Conservation (phyloP, 2,329 filamentous ascomycete genomes). For the Clonostachys rhizophaga region DNA sequence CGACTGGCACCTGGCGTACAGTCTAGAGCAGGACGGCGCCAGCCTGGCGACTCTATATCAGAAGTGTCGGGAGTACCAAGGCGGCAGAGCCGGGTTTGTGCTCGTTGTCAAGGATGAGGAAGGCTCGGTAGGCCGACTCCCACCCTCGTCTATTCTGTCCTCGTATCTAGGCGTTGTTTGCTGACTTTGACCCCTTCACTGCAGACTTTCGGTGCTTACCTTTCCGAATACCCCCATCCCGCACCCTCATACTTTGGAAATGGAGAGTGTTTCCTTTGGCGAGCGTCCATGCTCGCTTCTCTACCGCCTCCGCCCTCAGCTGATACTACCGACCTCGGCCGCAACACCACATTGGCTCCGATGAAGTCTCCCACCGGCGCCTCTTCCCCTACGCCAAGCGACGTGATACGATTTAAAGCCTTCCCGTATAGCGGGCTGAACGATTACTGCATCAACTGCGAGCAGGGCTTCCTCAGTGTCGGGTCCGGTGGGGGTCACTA, state of each 20-base stretch:
- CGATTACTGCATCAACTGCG: conserved; percentile 94
- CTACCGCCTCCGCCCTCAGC: conserved; percentile 45
- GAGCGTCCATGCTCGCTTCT: conserved; percentile 53
- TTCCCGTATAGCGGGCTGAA: conserved; percentile 96
- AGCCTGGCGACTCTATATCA: conserved; percentile 84
- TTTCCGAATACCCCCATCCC: conserved; percentile 83
- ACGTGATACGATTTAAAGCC: conserved; percentile 89
- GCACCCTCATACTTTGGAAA: conserved; percentile 87
- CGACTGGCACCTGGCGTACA: conserved; percentile 83
- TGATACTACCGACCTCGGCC: conserved; percentile 41
- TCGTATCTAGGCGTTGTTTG: neutral
- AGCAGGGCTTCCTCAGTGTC: conserved; percentile 77
- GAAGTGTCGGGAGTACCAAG: conserved; percentile 63
- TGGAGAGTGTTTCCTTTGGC: conserved; percentile 81
- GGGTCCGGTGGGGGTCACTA: conserved; percentile 88
- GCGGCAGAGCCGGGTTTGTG: conserved; percentile 79
- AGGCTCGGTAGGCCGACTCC: conserved; percentile 54
- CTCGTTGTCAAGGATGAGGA: conserved; percentile 77
- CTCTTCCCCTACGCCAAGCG: conserved; percentile 47
- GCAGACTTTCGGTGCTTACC: conserved; percentile 85
- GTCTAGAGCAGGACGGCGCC: conserved; percentile 86
- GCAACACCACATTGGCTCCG: conserved; percentile 29
- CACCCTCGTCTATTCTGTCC: no score
- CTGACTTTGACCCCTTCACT: neutral
- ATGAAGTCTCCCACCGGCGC: conserved; percentile 16